These are phyloP conservation scores for Purshia tridentata DNA, from an alignment of 306 rosid genomes.

Conservation along the genomic window DNA sequence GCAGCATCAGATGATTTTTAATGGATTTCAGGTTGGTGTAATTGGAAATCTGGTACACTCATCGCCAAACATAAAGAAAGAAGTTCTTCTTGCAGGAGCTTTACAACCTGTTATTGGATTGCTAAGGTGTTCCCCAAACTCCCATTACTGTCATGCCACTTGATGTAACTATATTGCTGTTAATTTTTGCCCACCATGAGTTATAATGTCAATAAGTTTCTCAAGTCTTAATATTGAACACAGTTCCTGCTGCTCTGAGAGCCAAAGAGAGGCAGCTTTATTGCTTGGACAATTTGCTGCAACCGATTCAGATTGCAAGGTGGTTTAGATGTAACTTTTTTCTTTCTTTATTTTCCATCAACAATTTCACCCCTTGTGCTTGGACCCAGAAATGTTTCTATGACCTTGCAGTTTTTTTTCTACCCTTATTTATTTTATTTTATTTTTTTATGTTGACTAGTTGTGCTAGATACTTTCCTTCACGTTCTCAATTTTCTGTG, in stretches of 20 bases:
- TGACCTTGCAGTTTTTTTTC: not conserved
- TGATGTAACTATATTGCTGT: not conserved
- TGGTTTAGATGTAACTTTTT: constrained; percentile 27
- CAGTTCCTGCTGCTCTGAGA: constrained; percentile 96
- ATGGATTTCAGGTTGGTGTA: constrained; percentile 83
- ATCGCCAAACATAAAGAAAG: constrained; percentile 92
- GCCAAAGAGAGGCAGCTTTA: constrained; percentile 98
- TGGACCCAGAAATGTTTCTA: not conserved
- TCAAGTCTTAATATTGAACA: constrained; percentile 20
- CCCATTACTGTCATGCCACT: constrained; percentile 1
- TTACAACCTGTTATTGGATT: constrained; percentile 95
- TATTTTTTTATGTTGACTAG: constrained; percentile 9
- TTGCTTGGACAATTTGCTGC: constrained; percentile 99
- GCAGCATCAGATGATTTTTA: constrained; percentile 33
- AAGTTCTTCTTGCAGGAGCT: constrained; percentile 95
- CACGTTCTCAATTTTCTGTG: constrained; percentile 4
- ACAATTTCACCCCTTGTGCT: not conserved
- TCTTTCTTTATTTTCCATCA: constrained; percentile 7
- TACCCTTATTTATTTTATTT: not conserved
- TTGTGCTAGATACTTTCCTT: constrained; percentile 9
- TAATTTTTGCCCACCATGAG: not conserved
- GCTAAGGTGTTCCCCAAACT: constrained; percentile 54
- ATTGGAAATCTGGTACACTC: constrained; percentile 98
- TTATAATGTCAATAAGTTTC: not conserved
- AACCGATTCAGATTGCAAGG: constrained; percentile 98